Base-by-base conservation (phyloP, 257 asterid genomes). In the Salvia splendens region DNA sequence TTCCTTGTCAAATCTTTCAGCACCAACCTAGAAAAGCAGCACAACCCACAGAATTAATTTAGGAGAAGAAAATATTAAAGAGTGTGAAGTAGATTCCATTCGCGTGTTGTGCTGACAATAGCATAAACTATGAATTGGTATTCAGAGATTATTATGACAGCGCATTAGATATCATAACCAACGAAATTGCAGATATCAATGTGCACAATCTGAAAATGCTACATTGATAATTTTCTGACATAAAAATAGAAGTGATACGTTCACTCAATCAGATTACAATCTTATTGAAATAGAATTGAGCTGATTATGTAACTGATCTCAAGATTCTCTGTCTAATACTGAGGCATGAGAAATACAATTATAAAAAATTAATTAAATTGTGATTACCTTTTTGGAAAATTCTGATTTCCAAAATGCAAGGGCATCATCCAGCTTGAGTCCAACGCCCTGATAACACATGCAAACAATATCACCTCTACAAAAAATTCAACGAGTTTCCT, bases 361-460 rank as follows among this genome's bases (percentile, higher is more conserved):
- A 17, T 48, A 28, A 33, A 51, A 42, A 58, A 54, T 60, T 63
- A 11, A 6, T 3, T 5, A 48, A 20, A 41, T 16, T 12, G 53
- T 30, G 47, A 60, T 74, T 71, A 91, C 99, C 94, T 88, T 91
- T 49, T 79, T 77, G 70, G 97, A 85, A 85, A 94, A 91, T 83
- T 94, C 97, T 14, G 89, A 80, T 86, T 85, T 94, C 96, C 97
- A 94, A 68, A 94, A 94, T 40, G 95, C 89, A 76, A 94, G 96
- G 76, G 99, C 99, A 79, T 94, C 99, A 50, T 88, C 99, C 82
- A 94, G 78, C 79, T 94, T 94, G 75, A 94, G 81, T 28, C 99
- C 99, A 70, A 88, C 95, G 69, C 97, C 96, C 96, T 94, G 65
- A 47, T 58, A 65, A 65, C 66, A 67, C 35, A 65, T 61, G 46